Evolutionary conservation across 2,329 filamentous ascomycete genomes (phyloP).

Genomic region (Fusarium praegraminearum): DNA sequence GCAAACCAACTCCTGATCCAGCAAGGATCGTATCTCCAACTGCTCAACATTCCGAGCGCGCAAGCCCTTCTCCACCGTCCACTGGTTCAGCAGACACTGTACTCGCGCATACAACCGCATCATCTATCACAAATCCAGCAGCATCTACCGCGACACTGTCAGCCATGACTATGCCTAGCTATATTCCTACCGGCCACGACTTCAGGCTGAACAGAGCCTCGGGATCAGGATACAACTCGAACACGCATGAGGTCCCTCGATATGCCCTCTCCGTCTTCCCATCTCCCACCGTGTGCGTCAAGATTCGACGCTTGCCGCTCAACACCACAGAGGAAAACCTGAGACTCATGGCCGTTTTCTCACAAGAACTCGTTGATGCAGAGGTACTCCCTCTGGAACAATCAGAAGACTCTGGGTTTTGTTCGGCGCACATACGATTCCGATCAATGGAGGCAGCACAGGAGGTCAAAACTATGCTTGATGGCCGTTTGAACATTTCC

Average conservation of each 20-base stretch:
- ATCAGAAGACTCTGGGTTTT: constrained; percentile 63
- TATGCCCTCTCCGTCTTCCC: constrained; percentile 55
- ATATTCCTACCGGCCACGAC: constrained; percentile 50
- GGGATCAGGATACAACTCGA: constrained; percentile 52
- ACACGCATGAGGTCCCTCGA: constrained; percentile 56
- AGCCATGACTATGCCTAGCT: constrained; percentile 61
- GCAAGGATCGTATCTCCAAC: constrained; percentile 45
- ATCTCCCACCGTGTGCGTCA: constrained; percentile 56
- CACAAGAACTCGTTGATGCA: constrained; percentile 65
- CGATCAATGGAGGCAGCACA: constrained; percentile 64
- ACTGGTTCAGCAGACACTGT: constrained; percentile 34
- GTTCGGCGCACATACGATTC: constrained; percentile 66
- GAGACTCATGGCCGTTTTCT: constrained; percentile 69
- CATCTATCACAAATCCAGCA: constrained; percentile 6
- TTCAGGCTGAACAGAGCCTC: constrained; percentile 52
- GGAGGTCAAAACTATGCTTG: constrained; percentile 68
- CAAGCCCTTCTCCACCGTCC: constrained; percentile 50
- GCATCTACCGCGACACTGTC: constrained; percentile 14
- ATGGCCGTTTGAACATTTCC: constrained; percentile 64
- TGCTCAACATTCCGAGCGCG: constrained; percentile 47
- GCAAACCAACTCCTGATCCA: constrained; percentile 40
- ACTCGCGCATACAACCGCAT: constrained; percentile 9
- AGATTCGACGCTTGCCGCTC: constrained; percentile 67
- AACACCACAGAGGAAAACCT: constrained; percentile 67
- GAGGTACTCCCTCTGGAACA: constrained; percentile 64